These are phyloP conservation scores for Gynochthodes officinalis DNA, from an alignment of 257 asterid species.

Conservation along the genomic window DNA sequence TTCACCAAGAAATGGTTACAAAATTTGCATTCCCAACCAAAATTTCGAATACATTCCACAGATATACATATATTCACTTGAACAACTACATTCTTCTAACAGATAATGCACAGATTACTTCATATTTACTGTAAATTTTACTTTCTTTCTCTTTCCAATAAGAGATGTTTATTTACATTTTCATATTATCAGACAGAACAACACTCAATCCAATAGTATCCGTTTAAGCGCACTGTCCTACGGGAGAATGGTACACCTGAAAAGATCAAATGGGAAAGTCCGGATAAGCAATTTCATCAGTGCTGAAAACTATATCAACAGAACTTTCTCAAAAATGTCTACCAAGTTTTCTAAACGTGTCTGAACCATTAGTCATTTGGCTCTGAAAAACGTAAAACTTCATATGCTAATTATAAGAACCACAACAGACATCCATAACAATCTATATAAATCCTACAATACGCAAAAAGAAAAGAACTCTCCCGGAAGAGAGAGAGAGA, in stretches of 20 bases:
- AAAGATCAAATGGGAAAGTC: constrained; percentile 4
- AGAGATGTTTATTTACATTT: background rate
- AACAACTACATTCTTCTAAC: too few species aligned
- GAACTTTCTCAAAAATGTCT: background rate
- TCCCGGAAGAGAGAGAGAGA: too few species aligned
- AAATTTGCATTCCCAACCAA: too few species aligned
- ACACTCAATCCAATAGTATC: background rate
- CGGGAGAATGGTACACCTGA: constrained; percentile 31
- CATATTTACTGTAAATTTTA: background rate
- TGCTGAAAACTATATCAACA: background rate
- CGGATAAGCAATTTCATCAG: background rate
- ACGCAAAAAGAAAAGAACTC: background rate
- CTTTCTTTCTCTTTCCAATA: background rate
- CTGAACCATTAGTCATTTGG: background rate
- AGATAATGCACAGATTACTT: background rate
- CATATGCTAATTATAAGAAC: background rate
- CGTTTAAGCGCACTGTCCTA: constrained; percentile 5
- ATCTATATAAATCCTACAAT: background rate
- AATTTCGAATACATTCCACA: too few species aligned
- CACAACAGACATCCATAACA: background rate
- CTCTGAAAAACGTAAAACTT: background rate
- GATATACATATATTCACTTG: too few species aligned
- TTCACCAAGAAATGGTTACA: too few species aligned
- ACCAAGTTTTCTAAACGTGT: background rate
- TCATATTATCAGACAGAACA: background rate